Conservation (phyloP, 2,329 filamentous ascomycete genomes). For the Epicoccum sorghinum region DNA sequence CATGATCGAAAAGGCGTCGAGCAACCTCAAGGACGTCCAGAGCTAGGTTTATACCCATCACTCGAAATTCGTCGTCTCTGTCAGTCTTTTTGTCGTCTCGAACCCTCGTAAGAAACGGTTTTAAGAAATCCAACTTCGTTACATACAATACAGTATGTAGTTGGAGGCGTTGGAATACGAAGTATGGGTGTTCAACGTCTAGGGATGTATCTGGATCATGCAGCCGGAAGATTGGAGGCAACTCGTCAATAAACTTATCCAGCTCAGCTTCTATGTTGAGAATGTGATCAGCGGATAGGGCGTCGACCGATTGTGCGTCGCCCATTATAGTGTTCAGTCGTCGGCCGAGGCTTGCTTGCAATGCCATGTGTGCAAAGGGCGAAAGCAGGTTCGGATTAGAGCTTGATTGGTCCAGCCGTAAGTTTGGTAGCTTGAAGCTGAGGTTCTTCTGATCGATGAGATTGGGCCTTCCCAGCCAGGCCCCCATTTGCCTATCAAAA, state of each 20-base stretch:
- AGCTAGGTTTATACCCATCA: conserved; percentile 53
- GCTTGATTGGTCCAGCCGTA: conserved; percentile 47
- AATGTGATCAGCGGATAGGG: conserved; percentile 31
- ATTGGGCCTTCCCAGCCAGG: conserved; percentile 52
- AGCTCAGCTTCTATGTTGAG: conserved; percentile 43
- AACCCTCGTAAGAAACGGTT: conserved; percentile 53
- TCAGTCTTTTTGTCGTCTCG: conserved; percentile 33
- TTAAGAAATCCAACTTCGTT: conserved; percentile 55
- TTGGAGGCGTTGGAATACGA: conserved; percentile 55
- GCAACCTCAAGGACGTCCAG: conserved; percentile 53
- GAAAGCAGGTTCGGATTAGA: conserved; percentile 48
- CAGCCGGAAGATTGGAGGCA: conserved; percentile 52
- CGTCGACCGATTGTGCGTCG: conserved; percentile 21
- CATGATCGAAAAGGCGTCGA: conserved; percentile 52
- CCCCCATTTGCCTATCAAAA: conserved; percentile 48
- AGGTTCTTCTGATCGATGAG: conserved; percentile 52
- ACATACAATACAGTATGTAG: conserved; percentile 55
- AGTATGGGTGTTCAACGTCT: conserved; percentile 52
- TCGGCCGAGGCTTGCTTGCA: conserved; percentile 49
- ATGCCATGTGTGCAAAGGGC: conserved; percentile 52
- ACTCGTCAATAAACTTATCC: conserved; percentile 52
- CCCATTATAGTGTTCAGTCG: conserved; percentile 35
- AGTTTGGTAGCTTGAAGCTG: conserved; percentile 49
- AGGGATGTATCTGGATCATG: conserved; percentile 50
- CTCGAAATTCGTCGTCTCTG: conserved; percentile 49